phyloP scores from a whole-genome alignment of 768 basidiomycete species.

The Tubosaeta brunneosetosa region DNA sequence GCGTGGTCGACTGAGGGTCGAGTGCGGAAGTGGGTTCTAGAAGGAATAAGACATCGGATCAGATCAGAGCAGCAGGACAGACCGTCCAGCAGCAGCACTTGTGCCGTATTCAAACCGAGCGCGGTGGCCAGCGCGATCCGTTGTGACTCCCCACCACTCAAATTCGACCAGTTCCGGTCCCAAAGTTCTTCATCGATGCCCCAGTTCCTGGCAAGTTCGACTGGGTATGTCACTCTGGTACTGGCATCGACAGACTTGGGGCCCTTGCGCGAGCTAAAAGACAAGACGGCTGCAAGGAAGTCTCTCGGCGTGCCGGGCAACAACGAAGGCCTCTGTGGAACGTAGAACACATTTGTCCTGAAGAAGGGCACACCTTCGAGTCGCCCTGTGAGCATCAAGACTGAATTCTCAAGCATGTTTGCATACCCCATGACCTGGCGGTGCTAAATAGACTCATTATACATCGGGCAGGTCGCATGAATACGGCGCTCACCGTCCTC shows the following conservation, averaged over 20 bases:
- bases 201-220: slow-evolving; percentile 60
- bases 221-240: slow-evolving; percentile 34
- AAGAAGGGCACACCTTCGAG: slow-evolving; percentile 67
- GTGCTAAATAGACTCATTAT: slow-evolving; percentile 32
- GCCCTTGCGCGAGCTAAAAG: slow-evolving; percentile 43
- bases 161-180: slow-evolving; percentile 71
- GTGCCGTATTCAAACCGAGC: slow-evolving; percentile 66
- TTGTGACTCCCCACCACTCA: slow-evolving; percentile 87
- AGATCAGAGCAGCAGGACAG: slow-evolving; percentile 16
- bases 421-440: slow-evolving; percentile 46
- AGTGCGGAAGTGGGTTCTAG: slow-evolving; percentile 88
- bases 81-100: slow-evolving; percentile 81
- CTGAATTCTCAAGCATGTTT: neutral
- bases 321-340: slow-evolving; percentile 86
- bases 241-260: slow-evolving; percentile 20
- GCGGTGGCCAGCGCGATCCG: slow-evolving; percentile 76
- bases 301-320: slow-evolving; percentile 75
- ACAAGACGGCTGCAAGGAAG: slow-evolving; percentile 55
- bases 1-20: slow-evolving; percentile 59
- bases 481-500: slow-evolving; percentile 52
- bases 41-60: neutral
- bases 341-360: slow-evolving; percentile 76
- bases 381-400: neutral
- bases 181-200: slow-evolving; percentile 65
- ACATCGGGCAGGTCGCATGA: neutral